Conservation (phyloP, 176 grass and related monocot genomes). For the Phoenix dactylifera region DNA sequence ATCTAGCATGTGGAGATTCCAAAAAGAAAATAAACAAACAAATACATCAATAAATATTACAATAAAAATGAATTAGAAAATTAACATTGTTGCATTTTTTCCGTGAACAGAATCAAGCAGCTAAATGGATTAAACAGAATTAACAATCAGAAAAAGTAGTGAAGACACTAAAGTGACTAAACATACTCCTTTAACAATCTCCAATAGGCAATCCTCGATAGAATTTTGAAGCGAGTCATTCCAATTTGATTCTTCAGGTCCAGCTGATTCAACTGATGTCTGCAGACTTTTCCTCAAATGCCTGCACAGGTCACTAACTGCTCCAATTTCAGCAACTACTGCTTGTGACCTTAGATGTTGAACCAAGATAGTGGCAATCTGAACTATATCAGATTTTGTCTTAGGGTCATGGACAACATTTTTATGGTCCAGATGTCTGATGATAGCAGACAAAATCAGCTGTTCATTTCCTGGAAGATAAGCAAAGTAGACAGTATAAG, state of each 20-base stretch:
- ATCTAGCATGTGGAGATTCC: constrained; percentile 42
- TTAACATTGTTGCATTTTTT: too few relatives aligned
- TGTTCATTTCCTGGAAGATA: constrained; percentile 59
- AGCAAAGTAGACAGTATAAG: background rate
- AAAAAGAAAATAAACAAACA: background rate
- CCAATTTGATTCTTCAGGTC: constrained; percentile 61
- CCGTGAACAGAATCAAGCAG: too few relatives aligned
- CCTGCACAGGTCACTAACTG: constrained; percentile 77
- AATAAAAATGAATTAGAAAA: too few relatives aligned
- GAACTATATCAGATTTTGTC: constrained; percentile 86
- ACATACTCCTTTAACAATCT: constrained; percentile 92
- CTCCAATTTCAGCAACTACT: constrained; percentile 51
- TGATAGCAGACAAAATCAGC: constrained; percentile 64
- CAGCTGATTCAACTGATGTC: constrained; percentile 49
- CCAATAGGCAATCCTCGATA: constrained; percentile 80
- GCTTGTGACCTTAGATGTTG: constrained; percentile 56
- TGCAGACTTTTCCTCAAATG: constrained; percentile 95
- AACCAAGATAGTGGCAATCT: constrained; percentile 61
- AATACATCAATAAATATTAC: too few relatives aligned
- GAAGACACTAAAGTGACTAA: background rate
- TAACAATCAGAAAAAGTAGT: background rate
- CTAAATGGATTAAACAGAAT: too few relatives aligned
- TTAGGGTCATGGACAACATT: constrained; percentile 49
- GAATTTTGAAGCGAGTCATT: constrained; percentile 91
- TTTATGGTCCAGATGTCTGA: constrained; percentile 90